Conservation (phyloP, 805 yeast species). For the Dipodascopsis uninucleata region DNA sequence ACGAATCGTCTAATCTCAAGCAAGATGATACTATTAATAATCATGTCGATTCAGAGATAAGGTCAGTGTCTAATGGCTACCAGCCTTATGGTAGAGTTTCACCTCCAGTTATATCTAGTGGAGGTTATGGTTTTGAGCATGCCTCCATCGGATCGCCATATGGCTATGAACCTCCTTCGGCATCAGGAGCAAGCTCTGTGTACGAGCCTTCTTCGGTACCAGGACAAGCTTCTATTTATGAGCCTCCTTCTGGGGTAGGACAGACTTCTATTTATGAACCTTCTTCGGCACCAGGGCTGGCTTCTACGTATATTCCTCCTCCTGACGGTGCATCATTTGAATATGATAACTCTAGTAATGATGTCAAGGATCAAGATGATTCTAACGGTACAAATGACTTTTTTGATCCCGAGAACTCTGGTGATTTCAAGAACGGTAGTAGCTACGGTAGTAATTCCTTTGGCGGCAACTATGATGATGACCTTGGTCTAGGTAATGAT, state of each 20-base stretch:
- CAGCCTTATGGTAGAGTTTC: no score
- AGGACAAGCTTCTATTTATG: no score
- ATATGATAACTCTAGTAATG: constrained; percentile 8
- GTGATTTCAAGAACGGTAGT: neutral
- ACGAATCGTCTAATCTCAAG: no score
- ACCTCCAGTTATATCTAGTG: no score
- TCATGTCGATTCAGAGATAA: no score
- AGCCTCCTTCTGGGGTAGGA: constrained; percentile 11
- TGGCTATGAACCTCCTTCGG: constrained; percentile 15
- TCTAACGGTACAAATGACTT: constrained; percentile 8
- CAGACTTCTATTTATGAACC: constrained; percentile 12
- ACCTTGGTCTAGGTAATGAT: constrained; percentile 28
- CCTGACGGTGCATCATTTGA: no score
- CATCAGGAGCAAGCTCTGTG: constrained; percentile 6
- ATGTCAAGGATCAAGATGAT: constrained; percentile 11
- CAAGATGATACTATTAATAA: no score
- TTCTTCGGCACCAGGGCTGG: constrained; percentile 7
- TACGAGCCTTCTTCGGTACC: constrained; percentile 7
- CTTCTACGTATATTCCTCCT: constrained; percentile 9
- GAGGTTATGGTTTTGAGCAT: no score
- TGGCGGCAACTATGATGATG: constrained; percentile 19
- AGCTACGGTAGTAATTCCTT: neutral
- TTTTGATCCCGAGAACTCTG: neutral
- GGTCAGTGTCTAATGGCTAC: no score
- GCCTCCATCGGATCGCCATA: no score